Conservation (phyloP, 2,329 filamentous ascomycete species). For the Lecanicillium sp. region DNA sequence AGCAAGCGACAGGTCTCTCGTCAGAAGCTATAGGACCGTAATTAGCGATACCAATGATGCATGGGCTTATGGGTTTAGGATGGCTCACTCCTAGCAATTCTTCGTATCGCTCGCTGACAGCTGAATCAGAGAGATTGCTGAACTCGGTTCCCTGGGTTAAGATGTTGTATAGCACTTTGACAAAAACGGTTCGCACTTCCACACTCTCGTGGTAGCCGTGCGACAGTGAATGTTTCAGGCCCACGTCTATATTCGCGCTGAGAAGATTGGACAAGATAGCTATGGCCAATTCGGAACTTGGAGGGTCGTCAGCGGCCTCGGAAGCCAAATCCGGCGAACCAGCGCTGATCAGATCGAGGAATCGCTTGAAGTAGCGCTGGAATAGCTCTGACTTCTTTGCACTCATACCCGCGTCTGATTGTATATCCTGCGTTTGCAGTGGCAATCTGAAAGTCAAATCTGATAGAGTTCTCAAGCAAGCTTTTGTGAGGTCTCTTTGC, state of each 20-base stretch:
- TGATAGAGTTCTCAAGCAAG: constrained; percentile 59
- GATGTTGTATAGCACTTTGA: constrained; percentile 65
- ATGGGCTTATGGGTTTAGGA: not conserved
- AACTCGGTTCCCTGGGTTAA: constrained; percentile 67
- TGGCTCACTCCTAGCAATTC: constrained; percentile 52
- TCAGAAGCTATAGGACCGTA: constrained; percentile 42
- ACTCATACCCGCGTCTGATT: constrained; percentile 59
- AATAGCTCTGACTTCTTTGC: constrained; percentile 68
- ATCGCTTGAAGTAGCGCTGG: constrained; percentile 64
- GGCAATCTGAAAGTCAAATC: constrained; percentile 61
- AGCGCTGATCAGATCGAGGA: constrained; percentile 58
- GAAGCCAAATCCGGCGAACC: constrained; percentile 42
- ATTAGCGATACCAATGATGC: constrained; percentile 13
- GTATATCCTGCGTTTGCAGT: constrained; percentile 58
- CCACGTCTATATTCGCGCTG: constrained; percentile 66
- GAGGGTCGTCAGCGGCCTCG: constrained; percentile 43
- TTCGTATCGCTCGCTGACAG: constrained; percentile 63
- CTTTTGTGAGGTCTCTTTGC: constrained; percentile 60
- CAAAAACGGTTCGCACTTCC: constrained; percentile 63
- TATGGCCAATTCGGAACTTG: constrained; percentile 58
- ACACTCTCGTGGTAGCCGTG: constrained; percentile 67
- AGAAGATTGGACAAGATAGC: constrained; percentile 62
- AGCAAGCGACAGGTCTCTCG: constrained; percentile 56
- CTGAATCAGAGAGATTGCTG: constrained; percentile 60
- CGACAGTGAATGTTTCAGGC: constrained; percentile 61